A percentile compares a stretch with the other conserved stretches of the same genome.
These are phyloP conservation scores for Bruguiera hainesii DNA, from an alignment of 441 rosid genomes.

Conservation along the genomic window DNA sequence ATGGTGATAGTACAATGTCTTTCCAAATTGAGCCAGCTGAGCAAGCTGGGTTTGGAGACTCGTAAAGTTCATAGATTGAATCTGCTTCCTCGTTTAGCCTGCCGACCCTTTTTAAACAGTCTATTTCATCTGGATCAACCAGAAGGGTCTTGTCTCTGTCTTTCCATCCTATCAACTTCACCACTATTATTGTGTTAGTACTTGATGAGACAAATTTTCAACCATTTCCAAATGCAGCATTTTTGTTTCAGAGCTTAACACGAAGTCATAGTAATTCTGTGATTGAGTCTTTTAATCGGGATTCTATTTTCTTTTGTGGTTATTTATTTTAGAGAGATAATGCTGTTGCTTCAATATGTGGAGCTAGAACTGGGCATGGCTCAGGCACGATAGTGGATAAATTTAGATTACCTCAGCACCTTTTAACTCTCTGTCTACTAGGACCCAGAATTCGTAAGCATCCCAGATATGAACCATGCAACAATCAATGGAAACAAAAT, in stretches of 20 bases:
- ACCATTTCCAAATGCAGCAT: background rate
- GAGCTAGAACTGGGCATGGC: background rate
- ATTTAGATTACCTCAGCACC: background rate
- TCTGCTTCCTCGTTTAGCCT: constrained; percentile 77
- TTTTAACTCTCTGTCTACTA: background rate
- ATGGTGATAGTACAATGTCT: constrained; percentile 86
- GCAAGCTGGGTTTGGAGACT: constrained; percentile 65
- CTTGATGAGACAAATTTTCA: constrained; percentile 2
- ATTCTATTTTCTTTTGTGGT: background rate
- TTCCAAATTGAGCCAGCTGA: constrained; percentile 87
- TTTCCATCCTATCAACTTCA: constrained; percentile 97
- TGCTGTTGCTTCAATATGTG: background rate
- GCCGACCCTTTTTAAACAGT: constrained; percentile 62
- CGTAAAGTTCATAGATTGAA: constrained; percentile 72
- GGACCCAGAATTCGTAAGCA: background rate
- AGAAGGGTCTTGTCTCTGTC: constrained; percentile 82
- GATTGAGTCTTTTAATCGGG: background rate
- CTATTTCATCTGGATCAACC: constrained; percentile 93
- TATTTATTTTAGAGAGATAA: background rate
- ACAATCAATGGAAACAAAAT: background rate
- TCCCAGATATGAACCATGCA: background rate
- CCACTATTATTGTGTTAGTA: constrained; percentile 24
- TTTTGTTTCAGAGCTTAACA: background rate
- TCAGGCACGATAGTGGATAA: background rate
- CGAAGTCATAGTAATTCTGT: background rate